Percentiles rank a stretch among this genome's conserved stretches.
Conservation (phyloP, 257 asterid species). For the Capsicum rhomboideum region DNA sequence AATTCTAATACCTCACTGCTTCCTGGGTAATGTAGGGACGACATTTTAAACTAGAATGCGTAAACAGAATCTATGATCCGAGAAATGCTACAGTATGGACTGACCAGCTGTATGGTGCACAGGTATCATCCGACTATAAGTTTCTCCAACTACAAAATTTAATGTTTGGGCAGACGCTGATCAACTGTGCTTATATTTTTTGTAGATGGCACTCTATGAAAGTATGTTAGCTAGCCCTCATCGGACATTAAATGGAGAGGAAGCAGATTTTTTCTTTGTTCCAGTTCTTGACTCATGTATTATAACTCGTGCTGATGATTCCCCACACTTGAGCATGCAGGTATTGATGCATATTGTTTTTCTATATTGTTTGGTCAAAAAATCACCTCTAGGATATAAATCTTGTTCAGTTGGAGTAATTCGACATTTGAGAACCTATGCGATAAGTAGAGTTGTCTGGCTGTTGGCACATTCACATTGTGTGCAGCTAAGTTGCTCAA, state of each 20-base stretch:
- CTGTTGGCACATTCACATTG: not conserved
- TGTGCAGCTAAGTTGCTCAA: not conserved
- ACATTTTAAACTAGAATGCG: slow-evolving; percentile 75
- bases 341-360: slow-evolving; percentile 19
- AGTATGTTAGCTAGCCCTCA: slow-evolving; percentile 80
- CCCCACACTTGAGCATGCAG: slow-evolving; percentile 83
- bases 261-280: slow-evolving; percentile 92
- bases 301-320: slow-evolving; percentile 90
- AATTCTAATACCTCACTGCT: not conserved
- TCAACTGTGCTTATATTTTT: slow-evolving; percentile 5
- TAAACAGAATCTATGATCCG: slow-evolving; percentile 77
- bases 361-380: not conserved
- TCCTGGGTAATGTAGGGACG: slow-evolving; percentile 52
- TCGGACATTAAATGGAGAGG: slow-evolving; percentile 84
- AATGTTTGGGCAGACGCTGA: not conserved
- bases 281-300: slow-evolving; percentile 97
- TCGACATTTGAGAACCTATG: not conserved
- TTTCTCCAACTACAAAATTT: not conserved
- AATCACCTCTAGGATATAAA: not conserved
- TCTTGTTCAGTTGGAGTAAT: not conserved
- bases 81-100: slow-evolving; percentile 87
- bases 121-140: slow-evolving; percentile 38
- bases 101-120: slow-evolving; percentile 86
- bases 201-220: slow-evolving; percentile 83
- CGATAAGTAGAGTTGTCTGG: not conserved